These are phyloP conservation scores for Cucurbita maxima DNA, from an alignment of 306 rosid genomes.

Conservation along the genomic window DNA sequence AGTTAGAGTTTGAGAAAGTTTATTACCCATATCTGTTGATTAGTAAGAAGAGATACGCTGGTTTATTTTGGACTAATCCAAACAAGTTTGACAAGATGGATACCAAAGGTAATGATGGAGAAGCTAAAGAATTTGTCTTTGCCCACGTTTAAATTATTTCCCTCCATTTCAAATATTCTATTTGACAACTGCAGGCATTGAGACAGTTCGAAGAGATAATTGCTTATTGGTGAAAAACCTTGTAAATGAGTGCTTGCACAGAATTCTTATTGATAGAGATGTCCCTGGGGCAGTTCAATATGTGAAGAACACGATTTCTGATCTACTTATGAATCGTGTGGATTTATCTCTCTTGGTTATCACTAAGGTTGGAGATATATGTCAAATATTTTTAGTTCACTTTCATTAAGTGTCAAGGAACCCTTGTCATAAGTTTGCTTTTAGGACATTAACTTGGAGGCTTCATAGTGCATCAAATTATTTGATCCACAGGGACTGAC, in stretches of 20 bases:
- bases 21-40: constrained; percentile 87
- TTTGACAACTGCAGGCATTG: constrained; percentile 51
- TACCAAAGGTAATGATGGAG: constrained; percentile 57
- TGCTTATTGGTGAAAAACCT: constrained; percentile 92
- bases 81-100: constrained; percentile 87
- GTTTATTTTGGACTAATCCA: constrained; percentile 80
- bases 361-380: constrained; percentile 53
- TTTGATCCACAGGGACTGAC: constrained; percentile 63
- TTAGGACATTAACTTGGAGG: neutral
- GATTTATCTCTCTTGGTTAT: constrained; percentile 90
- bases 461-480: constrained; percentile 1
- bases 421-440: neutral
- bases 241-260: constrained; percentile 83
- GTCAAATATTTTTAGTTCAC: neutral
- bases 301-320: constrained; percentile 89
- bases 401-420: neutral
- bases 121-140: constrained; percentile 3
- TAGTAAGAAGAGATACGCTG: constrained; percentile 98
- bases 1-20: constrained; percentile 91
- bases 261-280: constrained; percentile 70
- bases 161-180: constrained; percentile 3
- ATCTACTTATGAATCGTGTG: constrained; percentile 97
- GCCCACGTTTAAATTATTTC: neutral
- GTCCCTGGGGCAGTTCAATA: constrained; percentile 85
- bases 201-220: constrained; percentile 94